These are phyloP conservation scores for Phytophthora kernoviae DNA, from an alignment of 352 stramenopile species.

Conservation along the genomic window DNA sequence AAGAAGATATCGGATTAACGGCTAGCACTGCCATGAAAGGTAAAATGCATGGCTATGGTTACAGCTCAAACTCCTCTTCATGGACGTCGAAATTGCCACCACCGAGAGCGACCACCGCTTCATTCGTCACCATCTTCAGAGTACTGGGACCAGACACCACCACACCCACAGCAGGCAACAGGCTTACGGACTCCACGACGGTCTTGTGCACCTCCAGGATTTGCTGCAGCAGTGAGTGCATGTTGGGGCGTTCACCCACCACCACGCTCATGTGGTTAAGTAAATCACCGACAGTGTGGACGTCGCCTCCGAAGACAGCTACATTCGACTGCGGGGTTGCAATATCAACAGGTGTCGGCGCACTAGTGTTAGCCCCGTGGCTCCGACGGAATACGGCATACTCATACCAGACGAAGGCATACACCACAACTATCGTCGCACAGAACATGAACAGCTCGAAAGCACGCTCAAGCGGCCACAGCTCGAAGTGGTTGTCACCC, in stretches of 20 bases:
- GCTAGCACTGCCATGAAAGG: no score
- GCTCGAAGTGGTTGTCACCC: constrained; percentile 43
- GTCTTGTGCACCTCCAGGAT: constrained; percentile 31
- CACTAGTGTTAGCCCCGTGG: constrained; percentile 1
- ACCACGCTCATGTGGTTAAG: constrained; percentile 37
- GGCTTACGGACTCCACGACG: constrained; percentile 9
- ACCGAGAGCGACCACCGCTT: constrained; percentile 36
- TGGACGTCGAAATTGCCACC: constrained; percentile 53
- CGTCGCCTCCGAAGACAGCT: constrained; percentile 29
- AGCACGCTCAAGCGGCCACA: constrained; percentile 60
- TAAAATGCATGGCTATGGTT: constrained; percentile 3
- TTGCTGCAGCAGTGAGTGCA: constrained; percentile 38
- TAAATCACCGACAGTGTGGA: constrained; percentile 50
- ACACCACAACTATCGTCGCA: constrained; percentile 48
- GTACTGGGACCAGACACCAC: constrained; percentile 42
- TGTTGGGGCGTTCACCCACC: constrained; percentile 36
- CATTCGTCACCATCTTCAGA: constrained; percentile 46
- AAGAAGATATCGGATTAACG: no score
- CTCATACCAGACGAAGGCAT: constrained; percentile 59
- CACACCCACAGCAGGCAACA: constrained; percentile 39
- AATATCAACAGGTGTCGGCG: constrained; percentile 12
- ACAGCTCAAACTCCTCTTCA: constrained; percentile 61
- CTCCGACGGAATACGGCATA: constrained; percentile 29
- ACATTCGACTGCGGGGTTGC: constrained; percentile 13
- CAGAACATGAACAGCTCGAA: constrained; percentile 57